These are phyloP conservation scores for Saccharomyces pastorianus DNA, from an alignment of 1,139 yeast genomes.

Conservation along the genomic window DNA sequence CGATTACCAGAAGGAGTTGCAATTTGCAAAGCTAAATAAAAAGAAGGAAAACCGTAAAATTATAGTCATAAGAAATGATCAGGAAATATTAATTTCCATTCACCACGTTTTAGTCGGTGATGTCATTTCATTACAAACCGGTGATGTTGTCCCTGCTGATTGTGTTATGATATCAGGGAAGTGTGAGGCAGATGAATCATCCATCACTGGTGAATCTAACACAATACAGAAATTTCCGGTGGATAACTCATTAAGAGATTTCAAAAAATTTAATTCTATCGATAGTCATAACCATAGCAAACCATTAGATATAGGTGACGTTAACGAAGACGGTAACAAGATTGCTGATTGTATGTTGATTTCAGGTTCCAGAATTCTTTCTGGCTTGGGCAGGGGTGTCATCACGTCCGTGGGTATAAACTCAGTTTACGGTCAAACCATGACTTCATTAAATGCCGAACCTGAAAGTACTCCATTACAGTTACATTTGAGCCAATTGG, in stretches of 20 bases:
- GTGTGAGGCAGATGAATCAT: conserved; percentile 85
- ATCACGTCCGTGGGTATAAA: conserved; percentile 86
- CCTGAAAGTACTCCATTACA: conserved; percentile 86
- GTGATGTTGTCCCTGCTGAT: conserved; percentile 91
- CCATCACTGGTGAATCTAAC: conserved; percentile 89
- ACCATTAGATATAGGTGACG: conserved; percentile 41
- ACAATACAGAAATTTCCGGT: conserved; percentile 65
- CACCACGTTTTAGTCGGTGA: conserved; percentile 83
- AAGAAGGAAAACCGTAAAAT: conserved; percentile 81
- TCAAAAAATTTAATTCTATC: conserved; percentile 29
- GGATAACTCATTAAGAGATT: conserved; percentile 37
- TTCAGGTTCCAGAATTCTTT: conserved; percentile 81
- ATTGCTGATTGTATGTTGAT: conserved; percentile 50
- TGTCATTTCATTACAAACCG: conserved; percentile 73
- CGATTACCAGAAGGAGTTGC: conserved; percentile 93
- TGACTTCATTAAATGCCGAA: conserved; percentile 68
- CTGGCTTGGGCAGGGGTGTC: conserved; percentile 79
- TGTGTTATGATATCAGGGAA: conserved; percentile 64
- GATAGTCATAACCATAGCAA: conserved; percentile 18
- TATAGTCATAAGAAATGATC: conserved; percentile 67
- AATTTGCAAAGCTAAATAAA: conserved; percentile 78
- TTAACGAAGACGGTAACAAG: conserved; percentile 17
- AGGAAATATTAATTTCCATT: conserved; percentile 60
- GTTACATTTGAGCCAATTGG: conserved; percentile 68
- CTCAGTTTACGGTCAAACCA: conserved; percentile 86